Conservation (phyloP, 352 stramenopile genomes). For the Globisporangium nodosum region DNA sequence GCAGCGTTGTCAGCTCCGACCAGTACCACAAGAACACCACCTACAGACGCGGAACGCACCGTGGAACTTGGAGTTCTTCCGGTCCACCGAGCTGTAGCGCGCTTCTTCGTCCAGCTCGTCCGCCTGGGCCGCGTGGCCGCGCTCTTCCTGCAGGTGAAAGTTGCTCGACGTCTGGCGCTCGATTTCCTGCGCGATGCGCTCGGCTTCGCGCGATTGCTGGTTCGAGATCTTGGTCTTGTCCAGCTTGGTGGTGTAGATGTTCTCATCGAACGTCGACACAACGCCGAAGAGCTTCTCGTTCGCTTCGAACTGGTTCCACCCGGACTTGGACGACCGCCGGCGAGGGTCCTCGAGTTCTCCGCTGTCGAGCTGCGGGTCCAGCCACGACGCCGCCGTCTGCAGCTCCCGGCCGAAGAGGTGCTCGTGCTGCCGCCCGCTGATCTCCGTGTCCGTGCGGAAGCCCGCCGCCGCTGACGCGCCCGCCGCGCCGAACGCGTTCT, state of each 20-base stretch:
- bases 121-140: constrained; percentile 53
- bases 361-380: constrained; percentile 75
- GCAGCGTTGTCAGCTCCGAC: too few species aligned
- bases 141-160: constrained; percentile 95
- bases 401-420: constrained; percentile 68
- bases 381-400: constrained; percentile 66
- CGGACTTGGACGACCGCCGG: constrained; percentile 34
- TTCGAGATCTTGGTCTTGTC: constrained; percentile 91
- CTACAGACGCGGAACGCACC: not conserved
- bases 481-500: constrained; percentile 26
- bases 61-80: constrained; percentile 21
- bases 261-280: constrained; percentile 95
- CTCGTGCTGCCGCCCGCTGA: constrained; percentile 67
- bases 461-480: constrained; percentile 13
- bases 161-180: constrained; percentile 89
- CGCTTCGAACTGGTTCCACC: constrained; percentile 96
- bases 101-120: constrained; percentile 94
- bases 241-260: constrained; percentile 97
- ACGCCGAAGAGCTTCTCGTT: constrained; percentile 97
- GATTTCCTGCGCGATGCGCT: constrained; percentile 94
- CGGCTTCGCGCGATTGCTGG: constrained; percentile 83
- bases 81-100: constrained; percentile 92
- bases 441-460: constrained; percentile 89
- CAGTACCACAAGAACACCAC: too few species aligned
- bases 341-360: constrained; percentile 58